Evolutionary conservation across 345 rosid species (phyloP), one percentile per base, ranked within the genome.

Genomic region (Aquilaria malaccensis): DNA sequence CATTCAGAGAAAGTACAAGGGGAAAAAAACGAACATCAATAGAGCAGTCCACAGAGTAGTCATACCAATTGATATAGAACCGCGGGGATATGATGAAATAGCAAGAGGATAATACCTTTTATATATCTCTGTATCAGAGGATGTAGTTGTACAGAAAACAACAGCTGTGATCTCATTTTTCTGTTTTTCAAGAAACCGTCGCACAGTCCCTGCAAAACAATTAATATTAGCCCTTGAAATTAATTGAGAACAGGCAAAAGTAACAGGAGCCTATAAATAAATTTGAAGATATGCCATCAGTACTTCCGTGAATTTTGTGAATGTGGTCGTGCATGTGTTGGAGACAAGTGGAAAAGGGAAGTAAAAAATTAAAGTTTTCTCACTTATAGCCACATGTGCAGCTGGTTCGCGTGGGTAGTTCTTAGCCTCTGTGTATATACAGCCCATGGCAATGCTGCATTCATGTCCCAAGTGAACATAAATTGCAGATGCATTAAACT

Each of bases 381-480:
- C 75, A 94, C 99, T 84, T 74, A 94, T 88, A 72, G 99, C 93
- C 41, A 94, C 96, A 75, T 94, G 99, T 15, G 97, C 97, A 69
- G 99, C 99, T 62, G 96, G 89, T 81, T 94, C 97, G 45, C 99
- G 89, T 58, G 99, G 99, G 77, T 94, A 94, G 69, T 85, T 90
- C 79, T 94, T 94, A 53, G 95, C 79, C 55, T 94, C 97, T 13
- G 96, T 81, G 73, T 94, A 90, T 78, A 94, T 85, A 71, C 99
- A 94, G 14, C 81, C 97, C 89, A 82, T 82, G 3, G 97, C 99
- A 32, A 94, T 86, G 78, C 99, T 94, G 87, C 76, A 77, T 64
- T 64, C 32, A 58, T 57, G 61, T 56, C 49, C 46, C 71, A 78
- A 67, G 55, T 31, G 61, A 61, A 70, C 71, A 55, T 64, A 55